A percentile compares a stretch with the other conserved stretches of the same genome.
Evolutionary conservation across 805 yeast genomes (phyloP).

Genomic region (Ogataea polymorpha): DNA sequence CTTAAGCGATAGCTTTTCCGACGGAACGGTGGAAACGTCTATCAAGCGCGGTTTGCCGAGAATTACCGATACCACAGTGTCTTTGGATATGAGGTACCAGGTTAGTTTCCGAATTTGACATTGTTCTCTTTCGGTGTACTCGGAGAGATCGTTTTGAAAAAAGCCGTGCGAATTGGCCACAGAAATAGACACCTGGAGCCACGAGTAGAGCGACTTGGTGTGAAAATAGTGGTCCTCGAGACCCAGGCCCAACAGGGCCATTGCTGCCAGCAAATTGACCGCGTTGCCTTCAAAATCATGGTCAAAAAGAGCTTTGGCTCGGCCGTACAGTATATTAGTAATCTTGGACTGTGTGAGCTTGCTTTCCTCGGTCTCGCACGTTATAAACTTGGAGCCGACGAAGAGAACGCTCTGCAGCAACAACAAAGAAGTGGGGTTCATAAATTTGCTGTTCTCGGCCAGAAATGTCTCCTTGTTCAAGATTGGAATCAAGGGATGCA

Average conservation of each 20-base stretch:
- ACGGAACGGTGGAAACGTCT: not conserved
- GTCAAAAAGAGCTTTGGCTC: slow-evolving; percentile 23
- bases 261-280: slow-evolving; percentile 3
- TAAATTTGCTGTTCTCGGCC: slow-evolving; percentile 45
- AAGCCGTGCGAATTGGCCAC: slow-evolving; percentile 8
- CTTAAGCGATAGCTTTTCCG: not conserved
- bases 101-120: slow-evolving; percentile 8
- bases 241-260: slow-evolving; percentile 6
- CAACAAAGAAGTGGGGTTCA: slow-evolving; percentile 56
- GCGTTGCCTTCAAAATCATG: slow-evolving; percentile 12
- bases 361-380: slow-evolving; percentile 49
- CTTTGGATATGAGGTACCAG: slow-evolving; percentile 11
- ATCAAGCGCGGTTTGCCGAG: slow-evolving; percentile 7
- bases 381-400: slow-evolving; percentile 58
- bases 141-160: slow-evolving; percentile 2
- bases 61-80: slow-evolving; percentile 5
- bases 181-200: slow-evolving; percentile 11
- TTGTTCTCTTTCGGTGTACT: slow-evolving; percentile 4
- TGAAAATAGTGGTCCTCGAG: slow-evolving; percentile 5
- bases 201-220: slow-evolving; percentile 7
- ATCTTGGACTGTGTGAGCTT: slow-evolving; percentile 40
- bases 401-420: slow-evolving; percentile 61
- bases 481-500: slow-evolving; percentile 68
- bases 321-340: slow-evolving; percentile 26
- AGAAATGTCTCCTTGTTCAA: slow-evolving; percentile 59